Conservation (phyloP, 805 yeast genomes). For the Hanseniaspora jakobsenii region DNA sequence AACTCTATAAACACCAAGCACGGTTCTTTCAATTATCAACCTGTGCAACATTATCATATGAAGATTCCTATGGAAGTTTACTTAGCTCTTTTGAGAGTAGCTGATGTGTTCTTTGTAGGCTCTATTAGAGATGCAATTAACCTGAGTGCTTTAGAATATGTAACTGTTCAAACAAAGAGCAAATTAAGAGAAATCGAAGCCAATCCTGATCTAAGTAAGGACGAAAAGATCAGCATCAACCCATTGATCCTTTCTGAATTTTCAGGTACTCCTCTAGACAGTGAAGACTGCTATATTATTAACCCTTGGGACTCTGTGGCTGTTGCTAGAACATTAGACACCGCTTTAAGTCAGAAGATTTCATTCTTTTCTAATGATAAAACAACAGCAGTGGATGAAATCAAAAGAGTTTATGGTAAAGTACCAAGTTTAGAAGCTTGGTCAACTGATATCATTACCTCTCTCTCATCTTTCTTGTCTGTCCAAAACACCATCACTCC, state of each 20-base stretch:
- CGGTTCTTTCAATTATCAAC: conserved; percentile 72
- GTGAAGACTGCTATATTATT: conserved; percentile 64
- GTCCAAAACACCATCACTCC: conserved; percentile 52
- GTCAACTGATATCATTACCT: conserved; percentile 52
- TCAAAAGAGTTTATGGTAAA: conserved; percentile 40
- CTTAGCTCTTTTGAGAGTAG: conserved; percentile 72
- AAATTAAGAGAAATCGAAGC: conserved; percentile 17
- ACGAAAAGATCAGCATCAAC: conserved; percentile 22
- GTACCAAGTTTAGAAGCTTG: conserved; percentile 74
- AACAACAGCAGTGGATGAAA: conserved; percentile 35
- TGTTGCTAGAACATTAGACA: conserved; percentile 71
- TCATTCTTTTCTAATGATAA: conserved; percentile 32
- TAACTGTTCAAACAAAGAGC: conserved; percentile 62
- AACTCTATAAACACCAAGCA: conserved; percentile 71
- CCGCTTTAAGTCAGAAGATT: conserved; percentile 41
- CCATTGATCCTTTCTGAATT: conserved; percentile 87
- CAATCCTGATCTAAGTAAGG: conserved; percentile 34
- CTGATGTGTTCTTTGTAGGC: conserved; percentile 81
- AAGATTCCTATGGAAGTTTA: conserved; percentile 81
- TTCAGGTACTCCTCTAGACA: conserved; percentile 70
- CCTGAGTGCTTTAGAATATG: conserved; percentile 86
- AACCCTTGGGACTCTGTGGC: conserved; percentile 97
- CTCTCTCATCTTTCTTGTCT: conserved; percentile 32
- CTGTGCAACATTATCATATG: conserved; percentile 87
- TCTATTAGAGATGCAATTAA: conserved; percentile 93